A percentile compares a stretch with the other conserved stretches of the same genome.
Conservation (phyloP, 1,284 basidiomycete species). For the Phylloporus sp. region DNA sequence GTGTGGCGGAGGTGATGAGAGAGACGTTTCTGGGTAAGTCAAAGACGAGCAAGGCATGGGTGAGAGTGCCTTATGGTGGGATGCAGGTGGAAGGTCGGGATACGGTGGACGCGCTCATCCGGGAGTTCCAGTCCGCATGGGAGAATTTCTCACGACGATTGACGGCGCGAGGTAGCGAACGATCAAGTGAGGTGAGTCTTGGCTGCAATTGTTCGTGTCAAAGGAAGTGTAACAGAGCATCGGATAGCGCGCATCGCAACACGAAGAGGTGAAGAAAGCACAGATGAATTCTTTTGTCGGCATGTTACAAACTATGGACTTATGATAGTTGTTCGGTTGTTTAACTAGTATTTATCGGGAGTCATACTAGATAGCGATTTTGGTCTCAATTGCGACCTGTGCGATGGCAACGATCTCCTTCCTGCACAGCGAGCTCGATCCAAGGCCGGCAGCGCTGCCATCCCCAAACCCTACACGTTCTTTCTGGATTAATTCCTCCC, state of each 20-base stretch:
- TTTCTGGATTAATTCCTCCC: conserved; percentile 65
- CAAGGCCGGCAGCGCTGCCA: conserved; percentile 44
- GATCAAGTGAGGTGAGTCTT: background rate
- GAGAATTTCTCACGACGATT: conserved; percentile 15
- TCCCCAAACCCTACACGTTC: conserved; percentile 65
- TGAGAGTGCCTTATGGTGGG: conserved; percentile 16
- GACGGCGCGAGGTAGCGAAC: background rate
- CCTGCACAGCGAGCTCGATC: background rate
- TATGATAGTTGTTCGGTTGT: background rate
- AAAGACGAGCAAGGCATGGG: conserved; percentile 15
- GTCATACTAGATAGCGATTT: background rate
- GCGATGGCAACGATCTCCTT: conserved; percentile 14
- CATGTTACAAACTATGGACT: conserved; percentile 20
- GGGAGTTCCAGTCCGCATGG: conserved; percentile 16
- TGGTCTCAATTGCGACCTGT: conserved; percentile 3
- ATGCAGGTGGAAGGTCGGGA: conserved; percentile 10
- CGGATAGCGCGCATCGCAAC: background rate
- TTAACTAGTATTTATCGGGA: background rate
- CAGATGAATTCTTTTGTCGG: conserved; percentile 9
- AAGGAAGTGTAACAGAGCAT: background rate
- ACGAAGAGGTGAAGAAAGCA: conserved; percentile 5
- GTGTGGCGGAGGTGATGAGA: conserved; percentile 13
- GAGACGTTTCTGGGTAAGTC: conserved; percentile 13
- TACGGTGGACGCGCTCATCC: conserved; percentile 8
- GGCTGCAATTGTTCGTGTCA: background rate